Evolutionary conservation across 768 basidiomycete species (phyloP).

Genomic region (Amanita fuliginea): DNA sequence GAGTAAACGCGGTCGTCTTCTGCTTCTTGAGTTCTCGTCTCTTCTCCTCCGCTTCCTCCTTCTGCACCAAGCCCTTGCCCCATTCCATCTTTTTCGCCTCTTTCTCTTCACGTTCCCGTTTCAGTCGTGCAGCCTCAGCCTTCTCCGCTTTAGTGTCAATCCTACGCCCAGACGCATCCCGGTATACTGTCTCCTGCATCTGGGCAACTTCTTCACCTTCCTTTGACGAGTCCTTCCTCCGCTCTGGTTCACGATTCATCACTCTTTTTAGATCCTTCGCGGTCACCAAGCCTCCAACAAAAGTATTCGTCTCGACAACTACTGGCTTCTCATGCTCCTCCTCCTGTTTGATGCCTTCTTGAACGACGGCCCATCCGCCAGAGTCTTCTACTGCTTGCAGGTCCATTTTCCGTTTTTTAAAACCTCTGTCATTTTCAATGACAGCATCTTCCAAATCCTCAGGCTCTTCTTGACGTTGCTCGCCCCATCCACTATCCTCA

Average conservation of each 20-base stretch:
- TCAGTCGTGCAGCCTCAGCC: slow-evolving; percentile 74
- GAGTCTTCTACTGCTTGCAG: slow-evolving; percentile 28
- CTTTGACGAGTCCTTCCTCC: slow-evolving; percentile 10
- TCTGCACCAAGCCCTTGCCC: slow-evolving; percentile 92
- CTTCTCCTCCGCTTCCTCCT: slow-evolving; percentile 64
- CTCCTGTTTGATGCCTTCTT: slow-evolving; percentile 37
- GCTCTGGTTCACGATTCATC: slow-evolving; percentile 12
- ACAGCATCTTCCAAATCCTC: slow-evolving; percentile 56
- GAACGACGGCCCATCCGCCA: slow-evolving; percentile 55
- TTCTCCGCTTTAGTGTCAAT: slow-evolving; percentile 80
- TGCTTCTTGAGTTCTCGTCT: slow-evolving; percentile 59
- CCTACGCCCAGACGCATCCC: slow-evolving; percentile 79
- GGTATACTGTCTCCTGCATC: slow-evolving; percentile 88
- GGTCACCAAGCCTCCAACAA: slow-evolving; percentile 71
- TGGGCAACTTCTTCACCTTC: slow-evolving; percentile 39
- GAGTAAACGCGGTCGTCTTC: slow-evolving; percentile 54
- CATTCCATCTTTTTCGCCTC: slow-evolving; percentile 94
- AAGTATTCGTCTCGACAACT: slow-evolving; percentile 36
- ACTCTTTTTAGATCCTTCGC: slow-evolving; percentile 64
- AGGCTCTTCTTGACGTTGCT: slow-evolving; percentile 30
- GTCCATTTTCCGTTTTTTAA: slow-evolving; percentile 58
- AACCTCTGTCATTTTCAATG: slow-evolving; percentile 63
- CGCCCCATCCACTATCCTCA: slow-evolving; percentile 66
- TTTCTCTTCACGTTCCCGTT: slow-evolving; percentile 74
- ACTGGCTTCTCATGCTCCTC: slow-evolving; percentile 64